These are phyloP conservation scores for Polychaeton citri DNA, from an alignment of 2,329 filamentous ascomycete genomes.

Conservation along the genomic window DNA sequence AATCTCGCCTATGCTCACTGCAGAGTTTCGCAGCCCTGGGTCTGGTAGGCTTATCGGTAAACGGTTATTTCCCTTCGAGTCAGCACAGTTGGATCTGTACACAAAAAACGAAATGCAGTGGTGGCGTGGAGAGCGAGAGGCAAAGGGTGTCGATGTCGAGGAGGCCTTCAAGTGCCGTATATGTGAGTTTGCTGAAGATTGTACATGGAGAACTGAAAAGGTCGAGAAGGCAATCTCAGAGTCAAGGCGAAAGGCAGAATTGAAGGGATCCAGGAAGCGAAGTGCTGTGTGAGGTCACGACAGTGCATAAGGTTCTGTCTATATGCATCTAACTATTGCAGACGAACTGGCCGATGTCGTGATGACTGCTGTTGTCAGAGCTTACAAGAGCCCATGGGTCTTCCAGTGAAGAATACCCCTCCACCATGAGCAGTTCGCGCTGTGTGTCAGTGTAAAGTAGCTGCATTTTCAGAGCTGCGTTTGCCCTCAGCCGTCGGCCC, in stretches of 20 bases:
- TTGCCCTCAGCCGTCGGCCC: no score
- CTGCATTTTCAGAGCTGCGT: no score
- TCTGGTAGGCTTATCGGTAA: constrained; percentile 42
- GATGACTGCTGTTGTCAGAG: no score
- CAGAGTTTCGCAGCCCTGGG: constrained; percentile 38
- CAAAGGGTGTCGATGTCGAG: constrained; percentile 64
- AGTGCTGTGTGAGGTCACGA: background rate
- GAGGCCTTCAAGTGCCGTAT: constrained; percentile 79
- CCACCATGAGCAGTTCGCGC: no score
- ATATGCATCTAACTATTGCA: no score
- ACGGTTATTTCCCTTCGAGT: constrained; percentile 54
- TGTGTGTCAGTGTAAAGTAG: no score
- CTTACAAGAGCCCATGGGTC: no score
- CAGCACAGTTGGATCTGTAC: constrained; percentile 49
- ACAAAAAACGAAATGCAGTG: constrained; percentile 60
- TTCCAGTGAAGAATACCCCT: no score
- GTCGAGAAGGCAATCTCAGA: constrained; percentile 38
- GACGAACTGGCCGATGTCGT: no score
- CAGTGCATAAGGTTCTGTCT: no score
- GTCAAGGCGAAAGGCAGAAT: background rate
- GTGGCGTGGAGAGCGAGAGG: constrained; percentile 67
- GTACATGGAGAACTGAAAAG: constrained; percentile 62
- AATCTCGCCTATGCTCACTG: constrained; percentile 44
- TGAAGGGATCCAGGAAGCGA: background rate
- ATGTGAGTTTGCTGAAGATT: constrained; percentile 71